Evolutionary conservation across 305 asterid genomes (phyloP), one percentile per base, ranked within the genome.

Genomic region (Ajuga reptans): DNA sequence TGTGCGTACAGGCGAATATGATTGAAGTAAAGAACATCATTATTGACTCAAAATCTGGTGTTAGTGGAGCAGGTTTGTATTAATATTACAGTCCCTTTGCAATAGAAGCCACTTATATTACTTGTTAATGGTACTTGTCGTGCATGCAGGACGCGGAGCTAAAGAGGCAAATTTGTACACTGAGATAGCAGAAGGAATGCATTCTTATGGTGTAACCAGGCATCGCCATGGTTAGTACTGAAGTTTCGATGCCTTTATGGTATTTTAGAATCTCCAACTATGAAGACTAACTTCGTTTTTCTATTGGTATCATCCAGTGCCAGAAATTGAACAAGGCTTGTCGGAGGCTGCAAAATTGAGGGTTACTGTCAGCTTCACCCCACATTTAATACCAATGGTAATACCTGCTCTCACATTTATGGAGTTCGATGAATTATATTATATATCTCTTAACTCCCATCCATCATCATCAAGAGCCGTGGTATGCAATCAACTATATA

Each of bases 341-440:
- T 87, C 97, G 18, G 95, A 86, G 79, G 96, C 88, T 34, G 84
- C 86, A 21, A 87, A 84, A 60, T 81, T 90, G 29, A 75, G 84
- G 85, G 96, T 94, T 75, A 94, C 95, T 6, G 91, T 94, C 68
- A 91, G 99, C 88, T 94, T 94, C 85, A 93, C 97, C 64, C 99
- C 99, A 47, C 97, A 90, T 72, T 78, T 89, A 64, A 91, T 94
- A 90, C 96, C 99, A 60, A 91, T 94, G 96, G 99, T 93, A 86
- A 84, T 57, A 36, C 29, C 56, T 72, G 64, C 65, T 45, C 58
- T 55, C 29, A 53, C 18, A 41, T 62, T 65, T 49, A 4, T 57
- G 16, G 45, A 36, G n/a, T 68, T 51, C 29, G 45, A 43, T 51
- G 17, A 17, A 43, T 15, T 56, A 36, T 31, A 18, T 64, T 27